phyloP scores from a whole-genome alignment of 2,329 filamentous ascomycete species.

The Aspergillus sp. region DNA sequence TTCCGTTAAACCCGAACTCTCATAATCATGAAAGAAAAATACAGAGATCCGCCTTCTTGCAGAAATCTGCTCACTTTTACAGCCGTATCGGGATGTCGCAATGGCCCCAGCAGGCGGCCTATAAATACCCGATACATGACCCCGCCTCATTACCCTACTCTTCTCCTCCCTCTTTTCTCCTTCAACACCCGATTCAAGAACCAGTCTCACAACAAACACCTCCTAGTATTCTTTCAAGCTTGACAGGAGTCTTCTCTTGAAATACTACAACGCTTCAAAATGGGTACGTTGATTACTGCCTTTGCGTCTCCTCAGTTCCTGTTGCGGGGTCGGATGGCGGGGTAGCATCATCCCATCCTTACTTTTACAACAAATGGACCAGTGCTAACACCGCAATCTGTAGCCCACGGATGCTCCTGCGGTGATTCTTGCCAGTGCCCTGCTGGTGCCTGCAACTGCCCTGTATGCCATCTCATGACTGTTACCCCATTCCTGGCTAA shows the following conservation, averaged over 20 bases:
- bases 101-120: constrained; percentile 15
- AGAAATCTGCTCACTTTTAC: constrained; percentile 32
- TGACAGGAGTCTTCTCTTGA: not conserved
- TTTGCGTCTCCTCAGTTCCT: not conserved
- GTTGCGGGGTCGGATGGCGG: constrained; percentile 15
- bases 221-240: not conserved
- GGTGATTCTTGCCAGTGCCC: constrained; percentile 48
- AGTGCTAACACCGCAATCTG: constrained; percentile 3
- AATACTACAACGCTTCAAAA: constrained; percentile 15
- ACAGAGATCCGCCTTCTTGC: constrained; percentile 18
- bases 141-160: constrained; percentile 8
- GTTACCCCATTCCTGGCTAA: not conserved
- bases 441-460: constrained; percentile 46
- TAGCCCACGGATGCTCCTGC: constrained; percentile 46
- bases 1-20: not conserved
- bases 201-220: not conserved
- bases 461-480: constrained; percentile 32
- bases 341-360: constrained; percentile 8
- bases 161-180: constrained; percentile 7
- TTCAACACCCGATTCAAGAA: constrained; percentile 2
- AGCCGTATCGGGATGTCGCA: constrained; percentile 1
- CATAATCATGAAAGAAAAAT: not conserved
- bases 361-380: not conserved
- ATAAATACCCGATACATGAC: constrained; percentile 26
- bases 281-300: constrained; percentile 13